Evolutionary conservation across 306 rosid genomes (phyloP), one percentile per base, ranked within the genome.

Genomic region (Comarum palustre): DNA sequence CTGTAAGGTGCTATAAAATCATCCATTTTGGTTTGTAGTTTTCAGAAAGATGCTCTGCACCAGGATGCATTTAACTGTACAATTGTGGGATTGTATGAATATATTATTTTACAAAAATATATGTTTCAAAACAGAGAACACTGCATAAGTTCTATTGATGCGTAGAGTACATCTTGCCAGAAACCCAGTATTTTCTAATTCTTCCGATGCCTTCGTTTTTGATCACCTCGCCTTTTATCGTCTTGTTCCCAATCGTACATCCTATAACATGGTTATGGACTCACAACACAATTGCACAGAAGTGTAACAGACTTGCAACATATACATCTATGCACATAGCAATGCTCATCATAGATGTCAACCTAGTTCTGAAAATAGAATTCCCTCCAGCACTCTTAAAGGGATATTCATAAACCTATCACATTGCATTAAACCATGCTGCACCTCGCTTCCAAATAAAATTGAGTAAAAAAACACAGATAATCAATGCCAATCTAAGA

Each of bases 151-250:
- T 34, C 65, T 76, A 3, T 16, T 47, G 73, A 84, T 73, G 69
- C 29, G n/a, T 82, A 67, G 78, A 69, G 55, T 38, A 29, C 71
- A 63, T 66, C 54, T 25, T 51, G 77, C 55, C 29, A 52, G 71
- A 51, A 50, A 1, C 52, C 76, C 52, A 20, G 69, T 73, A 36
- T 19, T 11, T 38, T 42, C 34, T 17, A 36, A 73, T 86, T 91
- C 86, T 94, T 94, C 66, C 99, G 71, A 79, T 94, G 99, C 85
- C 99, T 86, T 71, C 99, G 87, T 82, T 94, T 94, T 61, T 82
- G 99, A 77, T 94, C 99, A 29, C 84, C 93, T 78, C 99, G 97
- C 79, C 97, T 83, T 86, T 94, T 94, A 82, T 90, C 96, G 24
- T 94, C 97, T 12, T 94, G n/a, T n/a, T n/a, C 99, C 97, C 95